Conservation (phyloP, 2,329 filamentous ascomycete genomes). For the Apiospora hydei region DNA sequence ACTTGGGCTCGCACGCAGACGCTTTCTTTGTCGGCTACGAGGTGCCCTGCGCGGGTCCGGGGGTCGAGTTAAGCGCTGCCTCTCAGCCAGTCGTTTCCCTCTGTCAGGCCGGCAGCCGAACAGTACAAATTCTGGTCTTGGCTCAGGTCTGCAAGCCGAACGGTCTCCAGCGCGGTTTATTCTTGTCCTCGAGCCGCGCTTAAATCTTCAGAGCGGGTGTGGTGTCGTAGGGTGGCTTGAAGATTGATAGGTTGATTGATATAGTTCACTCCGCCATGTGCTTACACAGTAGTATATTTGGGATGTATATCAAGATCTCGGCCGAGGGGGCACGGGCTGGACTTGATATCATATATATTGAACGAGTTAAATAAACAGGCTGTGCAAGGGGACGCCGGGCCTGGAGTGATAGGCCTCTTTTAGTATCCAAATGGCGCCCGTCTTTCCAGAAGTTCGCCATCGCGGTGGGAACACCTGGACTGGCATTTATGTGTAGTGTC, state of each 20-base stretch:
- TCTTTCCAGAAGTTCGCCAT: conserved; percentile 36
- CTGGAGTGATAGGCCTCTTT: conserved; percentile 32
- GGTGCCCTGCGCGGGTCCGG: conserved; percentile 34
- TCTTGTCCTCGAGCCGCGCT: conserved; percentile 13
- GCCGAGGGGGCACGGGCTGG: conserved; percentile 4
- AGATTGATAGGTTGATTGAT: conserved; percentile 12
- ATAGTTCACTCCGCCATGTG: conserved; percentile 17
- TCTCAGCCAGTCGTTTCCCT: conserved; percentile 39
- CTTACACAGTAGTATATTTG: conserved; percentile 21
- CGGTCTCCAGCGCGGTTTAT: neutral
- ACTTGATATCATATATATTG: conserved; percentile 15
- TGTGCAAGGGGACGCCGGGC: conserved; percentile 36
- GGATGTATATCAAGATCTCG: neutral
- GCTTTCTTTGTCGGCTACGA: conserved; percentile 36
- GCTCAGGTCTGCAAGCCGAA: neutral
- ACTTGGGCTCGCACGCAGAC: conserved; percentile 29
- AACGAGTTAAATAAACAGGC: neutral
- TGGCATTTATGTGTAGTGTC: conserved; percentile 27
- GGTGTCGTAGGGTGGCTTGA: neutral
- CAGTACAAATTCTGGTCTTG: conserved; percentile 1
- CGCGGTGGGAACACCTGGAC: conserved; percentile 26
- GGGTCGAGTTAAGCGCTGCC: conserved; percentile 38
- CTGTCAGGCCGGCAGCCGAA: conserved; percentile 28
- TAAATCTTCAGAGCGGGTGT: conserved; percentile 16
- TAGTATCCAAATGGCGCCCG: conserved; percentile 34